These are phyloP conservation scores for Pleurotus platypus DNA, from an alignment of 768 basidiomycete genomes.

Conservation along the genomic window DNA sequence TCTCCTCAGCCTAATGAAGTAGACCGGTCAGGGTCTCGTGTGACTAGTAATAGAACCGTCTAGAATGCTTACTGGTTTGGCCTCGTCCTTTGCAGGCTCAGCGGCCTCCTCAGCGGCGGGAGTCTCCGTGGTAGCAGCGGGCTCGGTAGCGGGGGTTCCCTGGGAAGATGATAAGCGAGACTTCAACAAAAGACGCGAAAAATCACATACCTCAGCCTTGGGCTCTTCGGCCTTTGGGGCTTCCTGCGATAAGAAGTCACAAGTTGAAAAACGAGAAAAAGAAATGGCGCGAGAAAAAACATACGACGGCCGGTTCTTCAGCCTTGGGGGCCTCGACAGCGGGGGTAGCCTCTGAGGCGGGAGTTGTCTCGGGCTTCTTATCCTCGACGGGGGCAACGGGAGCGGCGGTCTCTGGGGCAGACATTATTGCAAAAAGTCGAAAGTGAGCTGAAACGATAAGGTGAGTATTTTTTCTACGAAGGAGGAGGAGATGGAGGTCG, in stretches of 20 bases:
- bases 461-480: constrained; percentile 8
- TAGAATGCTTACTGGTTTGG: constrained; percentile 31
- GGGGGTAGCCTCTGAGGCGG: constrained; percentile 28
- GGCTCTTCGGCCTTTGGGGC: constrained; percentile 32
- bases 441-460: constrained; percentile 43
- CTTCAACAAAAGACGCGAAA: neutral
- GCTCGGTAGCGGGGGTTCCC: constrained; percentile 33
- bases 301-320: constrained; percentile 35
- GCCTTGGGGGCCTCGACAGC: constrained; percentile 36
- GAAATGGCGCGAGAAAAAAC: constrained; percentile 8
- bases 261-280: constrained; percentile 6
- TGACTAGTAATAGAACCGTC: neutral
- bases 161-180: constrained; percentile 14
- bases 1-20: constrained; percentile 35
- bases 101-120: constrained; percentile 30
- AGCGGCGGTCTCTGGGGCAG: constrained; percentile 60
- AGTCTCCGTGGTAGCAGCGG: constrained; percentile 26
- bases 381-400: constrained; percentile 48
- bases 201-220: constrained; percentile 32
- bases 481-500: constrained; percentile 46
- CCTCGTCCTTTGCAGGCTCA: constrained; percentile 38
- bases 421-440: constrained; percentile 71
- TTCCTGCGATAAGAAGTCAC: constrained; percentile 25
- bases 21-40: constrained; percentile 1
- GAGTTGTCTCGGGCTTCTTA: constrained; percentile 35